These are phyloP conservation scores for Fennellomyces sp. DNA, from an alignment of 371 early-diverging fungal genomes.

Conservation along the genomic window DNA sequence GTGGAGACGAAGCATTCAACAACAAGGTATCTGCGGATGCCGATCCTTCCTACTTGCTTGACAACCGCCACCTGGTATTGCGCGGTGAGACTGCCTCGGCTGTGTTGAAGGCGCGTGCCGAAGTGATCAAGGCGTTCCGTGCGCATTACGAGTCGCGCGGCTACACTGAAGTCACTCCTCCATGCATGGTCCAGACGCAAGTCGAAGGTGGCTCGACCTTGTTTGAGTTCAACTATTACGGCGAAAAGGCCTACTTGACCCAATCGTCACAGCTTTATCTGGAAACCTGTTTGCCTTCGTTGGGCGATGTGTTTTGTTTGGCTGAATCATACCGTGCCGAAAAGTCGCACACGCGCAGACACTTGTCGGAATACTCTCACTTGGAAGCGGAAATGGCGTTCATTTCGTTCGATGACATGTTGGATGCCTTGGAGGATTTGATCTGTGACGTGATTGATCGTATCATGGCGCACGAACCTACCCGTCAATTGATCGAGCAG, in stretches of 20 bases:
- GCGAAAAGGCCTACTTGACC: constrained; percentile 97
- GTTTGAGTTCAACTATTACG: constrained; percentile 98
- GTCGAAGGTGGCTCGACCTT: constrained; percentile 99
- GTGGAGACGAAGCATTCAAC: constrained; percentile 92
- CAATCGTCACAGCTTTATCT: constrained; percentile 99
- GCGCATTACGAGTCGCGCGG: constrained; percentile 87
- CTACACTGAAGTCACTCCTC: constrained; percentile 97
- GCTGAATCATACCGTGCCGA: constrained; percentile 99
- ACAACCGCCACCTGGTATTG: constrained; percentile 97
- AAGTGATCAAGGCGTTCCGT: constrained; percentile 93
- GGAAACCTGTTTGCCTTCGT: constrained; percentile 96
- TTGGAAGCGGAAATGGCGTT: constrained; percentile 99
- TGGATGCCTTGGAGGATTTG: constrained; percentile 92
- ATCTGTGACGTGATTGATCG: constrained; percentile 86
- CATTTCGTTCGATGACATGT: constrained; percentile 91
- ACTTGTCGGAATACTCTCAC: constrained; percentile 99
- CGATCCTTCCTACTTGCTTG: constrained; percentile 86
- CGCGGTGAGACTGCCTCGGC: constrained; percentile 93
- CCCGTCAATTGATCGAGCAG: constrained; percentile 80
- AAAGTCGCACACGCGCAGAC: constrained; percentile 98
- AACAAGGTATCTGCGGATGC: constrained; percentile 91
- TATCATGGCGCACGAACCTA: constrained; percentile 77
- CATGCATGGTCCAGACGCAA: constrained; percentile 99
- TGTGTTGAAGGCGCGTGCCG: constrained; percentile 90
- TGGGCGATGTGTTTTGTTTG: constrained; percentile 98